These are phyloP conservation scores for Linnemannia exigua DNA, from an alignment of 192 early-diverging fungal genomes.

Conservation along the genomic window DNA sequence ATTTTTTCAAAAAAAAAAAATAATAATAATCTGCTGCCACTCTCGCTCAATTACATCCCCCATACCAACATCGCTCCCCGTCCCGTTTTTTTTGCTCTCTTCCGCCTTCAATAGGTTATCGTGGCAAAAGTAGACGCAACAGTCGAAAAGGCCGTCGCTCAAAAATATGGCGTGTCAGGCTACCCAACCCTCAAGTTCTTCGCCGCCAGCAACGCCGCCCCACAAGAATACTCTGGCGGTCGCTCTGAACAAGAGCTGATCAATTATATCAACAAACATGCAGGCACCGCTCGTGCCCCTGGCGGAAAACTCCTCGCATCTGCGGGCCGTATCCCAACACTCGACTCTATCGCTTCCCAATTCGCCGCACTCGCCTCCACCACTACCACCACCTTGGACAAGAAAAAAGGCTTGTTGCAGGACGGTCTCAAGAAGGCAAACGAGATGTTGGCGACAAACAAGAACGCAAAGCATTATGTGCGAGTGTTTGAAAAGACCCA, in stretches of 20 bases:
- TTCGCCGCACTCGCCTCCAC: slow-evolving; percentile 60
- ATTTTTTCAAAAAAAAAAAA: not conserved
- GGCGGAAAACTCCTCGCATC: slow-evolving; percentile 72
- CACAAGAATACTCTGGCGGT: slow-evolving; percentile 79
- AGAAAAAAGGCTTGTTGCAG: slow-evolving; percentile 63
- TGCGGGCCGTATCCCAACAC: slow-evolving; percentile 70
- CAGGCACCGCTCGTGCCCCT: slow-evolving; percentile 78
- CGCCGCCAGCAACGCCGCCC: slow-evolving; percentile 68
- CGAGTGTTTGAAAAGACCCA: slow-evolving; percentile 91
- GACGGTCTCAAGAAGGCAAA: slow-evolving; percentile 60
- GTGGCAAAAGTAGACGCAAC: slow-evolving; percentile 94
- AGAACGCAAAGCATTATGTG: slow-evolving; percentile 81
- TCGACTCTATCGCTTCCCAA: slow-evolving; percentile 68
- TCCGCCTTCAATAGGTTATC: slow-evolving; percentile 61
- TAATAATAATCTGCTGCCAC: no score
- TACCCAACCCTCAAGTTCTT: slow-evolving; percentile 95
- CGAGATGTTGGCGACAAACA: slow-evolving; percentile 17
- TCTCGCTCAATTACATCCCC: not conserved
- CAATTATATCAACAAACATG: slow-evolving; percentile 87
- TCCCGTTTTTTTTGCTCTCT: not conserved
- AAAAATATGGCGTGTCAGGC: slow-evolving; percentile 78
- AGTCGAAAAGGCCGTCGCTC: slow-evolving; percentile 70
- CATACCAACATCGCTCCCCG: not conserved
- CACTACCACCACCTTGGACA: slow-evolving; percentile 57
- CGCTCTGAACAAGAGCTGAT: slow-evolving; percentile 83